These are phyloP conservation scores for Yamadazyma diospyri DNA, from an alignment of 1,139 yeast genomes.

Conservation along the genomic window DNA sequence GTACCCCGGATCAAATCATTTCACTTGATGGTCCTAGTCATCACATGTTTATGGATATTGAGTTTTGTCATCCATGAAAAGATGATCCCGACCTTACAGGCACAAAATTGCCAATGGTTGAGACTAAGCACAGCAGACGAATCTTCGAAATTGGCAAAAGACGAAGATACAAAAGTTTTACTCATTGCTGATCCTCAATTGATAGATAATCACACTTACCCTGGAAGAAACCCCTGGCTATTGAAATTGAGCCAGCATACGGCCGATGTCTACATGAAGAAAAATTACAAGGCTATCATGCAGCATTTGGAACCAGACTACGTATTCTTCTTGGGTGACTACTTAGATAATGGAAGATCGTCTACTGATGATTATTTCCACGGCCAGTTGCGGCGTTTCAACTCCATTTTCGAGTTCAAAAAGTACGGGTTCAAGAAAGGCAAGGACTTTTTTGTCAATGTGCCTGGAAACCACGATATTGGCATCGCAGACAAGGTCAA, in stretches of 20 bases:
- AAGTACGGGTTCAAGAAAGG: constrained; percentile 21
- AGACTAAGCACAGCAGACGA: constrained; percentile 10
- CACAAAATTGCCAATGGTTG: constrained; percentile 32
- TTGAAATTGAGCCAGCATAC: constrained; percentile 45
- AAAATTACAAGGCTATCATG: constrained; percentile 41
- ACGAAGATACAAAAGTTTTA: constrained; percentile 23
- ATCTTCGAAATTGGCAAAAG: too few relatives aligned
- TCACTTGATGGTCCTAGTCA: constrained; percentile 23
- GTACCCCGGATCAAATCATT: constrained; percentile 19
- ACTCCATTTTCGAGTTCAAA: constrained; percentile 29
- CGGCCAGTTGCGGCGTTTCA: constrained; percentile 36
- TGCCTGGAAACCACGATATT: constrained; percentile 58
- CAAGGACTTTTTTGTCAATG: constrained; percentile 27
- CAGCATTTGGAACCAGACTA: constrained; percentile 39
- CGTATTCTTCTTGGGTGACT: constrained; percentile 51
- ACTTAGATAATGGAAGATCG: constrained; percentile 51
- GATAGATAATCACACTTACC: constrained; percentile 48
- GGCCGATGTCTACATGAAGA: constrained; percentile 45
- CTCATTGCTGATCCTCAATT: constrained; percentile 47
- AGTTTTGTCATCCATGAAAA: constrained; percentile 35
- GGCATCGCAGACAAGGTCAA: constrained; percentile 52
- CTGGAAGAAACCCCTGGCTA: constrained; percentile 36
- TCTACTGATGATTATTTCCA: constrained; percentile 37
- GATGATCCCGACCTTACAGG: constrained; percentile 24
- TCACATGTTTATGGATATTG: constrained; percentile 27